Percentiles rank a stretch among this genome's conserved stretches.
Evolutionary conservation across 495 filamentous ascomycete species (phyloP).

Genomic region (Penicillium lividum): DNA sequence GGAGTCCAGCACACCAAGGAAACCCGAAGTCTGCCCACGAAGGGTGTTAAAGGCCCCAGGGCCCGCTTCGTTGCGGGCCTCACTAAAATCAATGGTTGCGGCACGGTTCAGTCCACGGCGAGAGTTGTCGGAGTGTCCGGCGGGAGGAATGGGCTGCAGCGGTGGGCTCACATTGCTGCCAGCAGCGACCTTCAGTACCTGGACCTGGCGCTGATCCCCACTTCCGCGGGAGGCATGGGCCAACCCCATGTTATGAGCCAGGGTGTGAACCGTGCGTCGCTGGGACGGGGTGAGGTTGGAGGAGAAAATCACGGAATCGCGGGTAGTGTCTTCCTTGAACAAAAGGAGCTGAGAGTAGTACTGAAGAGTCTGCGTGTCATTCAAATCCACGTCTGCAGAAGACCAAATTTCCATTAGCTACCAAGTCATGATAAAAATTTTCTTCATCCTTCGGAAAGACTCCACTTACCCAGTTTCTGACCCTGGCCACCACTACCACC

Average conservation of each 20-base stretch:
- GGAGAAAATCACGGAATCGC: slow-evolving; percentile 83
- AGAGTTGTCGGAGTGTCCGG: slow-evolving; percentile 69
- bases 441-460: background rate
- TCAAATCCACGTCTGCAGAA: slow-evolving; percentile 74
- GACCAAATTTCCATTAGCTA: slow-evolving; percentile 23
- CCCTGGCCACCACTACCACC: slow-evolving; percentile 19
- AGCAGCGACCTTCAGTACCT: slow-evolving; percentile 73
- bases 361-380: slow-evolving; percentile 81
- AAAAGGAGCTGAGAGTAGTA: slow-evolving; percentile 88
- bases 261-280: slow-evolving; percentile 85
- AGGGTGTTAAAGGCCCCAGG: slow-evolving; percentile 70
- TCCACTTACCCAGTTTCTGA: slow-evolving; percentile 61
- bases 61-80: slow-evolving; percentile 68
- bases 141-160: slow-evolving; percentile 54
- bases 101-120: slow-evolving; percentile 85
- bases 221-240: slow-evolving; percentile 85
- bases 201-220: slow-evolving; percentile 82
- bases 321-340: slow-evolving; percentile 75
- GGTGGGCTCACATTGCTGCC: slow-evolving; percentile 67
- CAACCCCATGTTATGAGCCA: slow-evolving; percentile 93
- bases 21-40: slow-evolving; percentile 71
- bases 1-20: slow-evolving; percentile 82
- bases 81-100: slow-evolving; percentile 97
- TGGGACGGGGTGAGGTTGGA: slow-evolving; percentile 75
- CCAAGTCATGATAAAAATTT: background rate